Evolutionary conservation across 768 basidiomycete species (phyloP), one percentile per base, ranked within the genome.

Genomic region (Lactifluus piperatus): DNA sequence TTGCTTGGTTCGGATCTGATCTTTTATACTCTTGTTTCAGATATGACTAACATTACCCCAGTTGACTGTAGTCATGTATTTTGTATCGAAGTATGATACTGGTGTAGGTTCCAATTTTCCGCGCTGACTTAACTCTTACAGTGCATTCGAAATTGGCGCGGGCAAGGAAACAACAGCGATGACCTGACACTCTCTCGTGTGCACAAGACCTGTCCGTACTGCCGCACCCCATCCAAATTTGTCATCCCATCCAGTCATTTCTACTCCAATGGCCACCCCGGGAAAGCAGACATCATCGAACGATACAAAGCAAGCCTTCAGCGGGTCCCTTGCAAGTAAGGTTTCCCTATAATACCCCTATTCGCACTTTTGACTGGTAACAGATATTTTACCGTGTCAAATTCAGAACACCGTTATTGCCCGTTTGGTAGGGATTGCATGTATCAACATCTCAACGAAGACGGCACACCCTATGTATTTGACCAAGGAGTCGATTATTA

Each of bases 351-450:
- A n/a, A 49, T 1, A 16, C n/a, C 11, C 41, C 36, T 26, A 13
- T 45, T 34, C 13, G 8, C 30, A 8, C 48, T 63, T 36, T 51
- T 39, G 20, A 32, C 30, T 24, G 6, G 41, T 50, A 20, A 27
- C 56, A 88, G 86, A 52, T 83, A 88, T 66, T 90, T 90, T 69
- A 73, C 79, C 58, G 68, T 74, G 44, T 83, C 86, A 4, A 73
- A 73, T 39, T 68, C 70, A 8, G 69, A 71, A 46, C 66, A 73
- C 48, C 83, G 83, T 0, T 78, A 79, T 54, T 92, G 89, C 70
- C 89, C 87, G 0, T 92, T 88, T 64, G 89, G 89, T 44, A 75
- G 76, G 49, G 89, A 91, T 58, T 92, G 89, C 68, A 89, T 92
- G 69, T 92, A 90, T 67, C 78, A 81, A 64, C 89, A 92, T 67